Evolutionary conservation across 306 rosid species (phyloP).

Genomic region (Styphnolobium japonicum): DNA sequence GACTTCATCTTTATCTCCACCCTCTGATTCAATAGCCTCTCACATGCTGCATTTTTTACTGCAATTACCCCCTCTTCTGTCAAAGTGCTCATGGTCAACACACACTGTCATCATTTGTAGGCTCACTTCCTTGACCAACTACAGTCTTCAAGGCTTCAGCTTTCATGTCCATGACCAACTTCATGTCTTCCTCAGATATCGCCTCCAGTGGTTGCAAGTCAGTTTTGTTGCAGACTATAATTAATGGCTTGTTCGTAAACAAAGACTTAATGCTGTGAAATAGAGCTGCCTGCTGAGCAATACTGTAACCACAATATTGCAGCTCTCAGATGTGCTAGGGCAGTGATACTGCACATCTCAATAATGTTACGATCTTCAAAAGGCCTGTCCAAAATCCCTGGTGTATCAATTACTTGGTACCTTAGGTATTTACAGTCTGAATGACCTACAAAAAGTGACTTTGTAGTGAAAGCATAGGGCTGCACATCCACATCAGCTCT

Average conservation of each 20-base stretch:
- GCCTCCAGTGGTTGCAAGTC: conserved; percentile 82
- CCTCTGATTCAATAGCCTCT: conserved; percentile 74
- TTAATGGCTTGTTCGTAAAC: conserved; percentile 55
- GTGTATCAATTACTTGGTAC: conserved; percentile 90
- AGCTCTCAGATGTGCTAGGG: conserved; percentile 85
- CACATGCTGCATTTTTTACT: conserved; percentile 86
- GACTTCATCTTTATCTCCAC: conserved; percentile 86
- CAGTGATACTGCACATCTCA: conserved; percentile 96
- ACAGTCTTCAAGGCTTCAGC: conserved; percentile 77
- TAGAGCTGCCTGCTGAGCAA: conserved; percentile 83
- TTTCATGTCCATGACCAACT: conserved; percentile 77
- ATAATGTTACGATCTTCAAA: conserved; percentile 87
- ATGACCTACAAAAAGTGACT: conserved; percentile 88
- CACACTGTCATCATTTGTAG: conserved; percentile 54
- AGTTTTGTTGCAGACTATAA: conserved; percentile 67
- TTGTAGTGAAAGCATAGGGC: conserved; percentile 90
- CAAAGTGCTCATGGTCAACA: conserved; percentile 83
- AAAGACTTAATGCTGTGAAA: conserved; percentile 71
- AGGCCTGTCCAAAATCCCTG: conserved; percentile 90
- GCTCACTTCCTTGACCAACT: conserved; percentile 75
- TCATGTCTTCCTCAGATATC: conserved; percentile 74
- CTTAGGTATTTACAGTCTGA: conserved; percentile 81
- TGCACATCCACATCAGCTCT: conserved; percentile 94
- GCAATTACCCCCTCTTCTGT: conserved; percentile 81
- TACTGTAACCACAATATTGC: conserved; percentile 85